Evolutionary conservation across 2,329 filamentous ascomycete species (phyloP).

Genomic region (Metarhizium sp.): DNA sequence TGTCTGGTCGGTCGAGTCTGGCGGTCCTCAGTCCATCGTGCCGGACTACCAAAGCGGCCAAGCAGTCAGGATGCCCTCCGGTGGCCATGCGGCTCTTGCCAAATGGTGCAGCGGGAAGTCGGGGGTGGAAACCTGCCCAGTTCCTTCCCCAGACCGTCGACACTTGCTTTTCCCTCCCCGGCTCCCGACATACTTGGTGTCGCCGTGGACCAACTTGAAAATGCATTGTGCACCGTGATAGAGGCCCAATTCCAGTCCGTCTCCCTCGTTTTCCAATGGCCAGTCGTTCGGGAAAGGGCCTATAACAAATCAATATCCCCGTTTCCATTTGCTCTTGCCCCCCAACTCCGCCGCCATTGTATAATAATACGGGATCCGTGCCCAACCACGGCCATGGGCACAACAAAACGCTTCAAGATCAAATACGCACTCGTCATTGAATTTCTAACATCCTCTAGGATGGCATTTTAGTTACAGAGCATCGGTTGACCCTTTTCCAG

Average conservation of each 20-base stretch:
- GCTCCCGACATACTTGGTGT: too few species aligned
- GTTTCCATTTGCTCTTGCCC: neutral
- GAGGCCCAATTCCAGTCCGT: neutral
- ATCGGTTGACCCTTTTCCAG: neutral
- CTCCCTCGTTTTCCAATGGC: neutral
- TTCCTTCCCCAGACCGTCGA: too few species aligned
- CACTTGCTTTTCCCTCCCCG: neutral
- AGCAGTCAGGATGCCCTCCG: neutral
- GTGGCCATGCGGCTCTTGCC: slow-evolving; percentile 3
- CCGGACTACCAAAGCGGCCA: too few species aligned
- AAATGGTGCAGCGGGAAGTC: neutral
- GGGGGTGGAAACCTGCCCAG: neutral
- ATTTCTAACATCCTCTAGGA: neutral
- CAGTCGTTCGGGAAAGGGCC: neutral
- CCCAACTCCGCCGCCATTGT: neutral
- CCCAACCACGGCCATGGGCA: neutral
- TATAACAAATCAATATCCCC: neutral
- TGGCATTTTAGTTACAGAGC: neutral
- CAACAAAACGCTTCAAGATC: neutral
- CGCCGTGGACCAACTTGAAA: neutral
- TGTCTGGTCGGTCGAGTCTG: neutral
- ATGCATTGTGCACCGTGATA: neutral
- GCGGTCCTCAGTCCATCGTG: too few species aligned
- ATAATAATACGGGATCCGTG: neutral
- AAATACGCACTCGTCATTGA: neutral